Conservation (phyloP, 1,284 basidiomycete species). For the Fomitopsis betulina region DNA sequence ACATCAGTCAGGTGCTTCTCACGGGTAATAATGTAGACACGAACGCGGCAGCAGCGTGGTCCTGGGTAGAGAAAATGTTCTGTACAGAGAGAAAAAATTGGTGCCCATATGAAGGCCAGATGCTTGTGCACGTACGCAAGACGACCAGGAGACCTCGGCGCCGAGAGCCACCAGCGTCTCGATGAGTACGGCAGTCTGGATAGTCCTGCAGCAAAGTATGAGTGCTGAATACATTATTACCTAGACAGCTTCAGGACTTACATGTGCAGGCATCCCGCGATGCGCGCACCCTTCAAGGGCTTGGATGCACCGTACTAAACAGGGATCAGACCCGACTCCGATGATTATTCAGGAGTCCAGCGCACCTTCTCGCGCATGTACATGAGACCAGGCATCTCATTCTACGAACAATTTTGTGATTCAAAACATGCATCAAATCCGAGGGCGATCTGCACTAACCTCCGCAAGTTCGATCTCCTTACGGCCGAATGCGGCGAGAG, state of each 20-base stretch:
- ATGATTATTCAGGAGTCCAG: neutral
- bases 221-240: neutral
- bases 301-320: conserved; percentile 72
- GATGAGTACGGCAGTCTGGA: conserved; percentile 95
- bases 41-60: conserved; percentile 96
- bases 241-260: conserved; percentile 29
- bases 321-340: neutral
- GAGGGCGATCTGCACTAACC: conserved; percentile 34
- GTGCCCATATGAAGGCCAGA: neutral
- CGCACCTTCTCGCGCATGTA: conserved; percentile 80
- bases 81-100: conserved; percentile 24
- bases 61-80: conserved; percentile 99
- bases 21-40: conserved; percentile 26
- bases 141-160: conserved; percentile 99
- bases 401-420: conserved; percentile 36
- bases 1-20: neutral
- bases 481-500: conserved; percentile 94
- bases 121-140: conserved; percentile 63
- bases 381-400: conserved; percentile 94
- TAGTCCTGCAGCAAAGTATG: conserved; percentile 55
- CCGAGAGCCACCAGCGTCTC: conserved; percentile 94
- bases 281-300: conserved; percentile 93
- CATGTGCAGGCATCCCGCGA: conserved; percentile 98
- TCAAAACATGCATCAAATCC: neutral
- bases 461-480: conserved; percentile 99